These are phyloP conservation scores for Erythrobasidium hasegawianum DNA, from an alignment of 1,284 basidiomycete genomes.

Conservation along the genomic window DNA sequence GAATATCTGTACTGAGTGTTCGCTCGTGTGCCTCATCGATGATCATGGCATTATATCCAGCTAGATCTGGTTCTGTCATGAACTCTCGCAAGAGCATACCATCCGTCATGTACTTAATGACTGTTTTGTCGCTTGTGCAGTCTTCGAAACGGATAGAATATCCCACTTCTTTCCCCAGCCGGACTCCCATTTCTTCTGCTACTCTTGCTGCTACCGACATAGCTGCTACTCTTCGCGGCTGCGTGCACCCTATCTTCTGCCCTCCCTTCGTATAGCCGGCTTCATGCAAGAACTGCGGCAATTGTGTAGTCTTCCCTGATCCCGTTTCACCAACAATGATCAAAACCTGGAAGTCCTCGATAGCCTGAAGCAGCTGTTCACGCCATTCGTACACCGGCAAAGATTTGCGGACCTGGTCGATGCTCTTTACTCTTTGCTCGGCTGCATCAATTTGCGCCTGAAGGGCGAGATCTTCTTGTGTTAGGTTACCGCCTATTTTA, in stretches of 20 bases:
- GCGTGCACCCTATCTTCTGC: conserved; percentile 88
- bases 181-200: conserved; percentile 95
- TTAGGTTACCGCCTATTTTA: conserved; percentile 57
- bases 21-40: conserved; percentile 97
- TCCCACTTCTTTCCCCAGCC: conserved; percentile 94
- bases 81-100: conserved; percentile 97
- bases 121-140: conserved; percentile 96
- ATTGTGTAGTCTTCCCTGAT: conserved; percentile 89
- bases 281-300: conserved; percentile 93
- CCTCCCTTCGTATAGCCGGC: conserved; percentile 88
- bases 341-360: conserved; percentile 73
- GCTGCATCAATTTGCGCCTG: conserved; percentile 87
- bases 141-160: conserved; percentile 99
- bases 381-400: conserved; percentile 84
- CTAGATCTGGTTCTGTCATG: conserved; percentile 88
- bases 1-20: conserved; percentile 91
- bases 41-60: conserved; percentile 84
- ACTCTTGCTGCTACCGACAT: conserved; percentile 99
- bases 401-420: conserved; percentile 85
- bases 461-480: conserved; percentile 78
- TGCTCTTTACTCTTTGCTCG: conserved; percentile 73
- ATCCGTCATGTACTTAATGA: conserved; percentile 97
- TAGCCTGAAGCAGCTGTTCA: conserved; percentile 79
- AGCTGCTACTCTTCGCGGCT: conserved; percentile 95
- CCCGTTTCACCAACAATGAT: conserved; percentile 52